These are phyloP conservation scores for Boletus edulis DNA, from an alignment of 768 basidiomycete species.

Conservation along the genomic window DNA sequence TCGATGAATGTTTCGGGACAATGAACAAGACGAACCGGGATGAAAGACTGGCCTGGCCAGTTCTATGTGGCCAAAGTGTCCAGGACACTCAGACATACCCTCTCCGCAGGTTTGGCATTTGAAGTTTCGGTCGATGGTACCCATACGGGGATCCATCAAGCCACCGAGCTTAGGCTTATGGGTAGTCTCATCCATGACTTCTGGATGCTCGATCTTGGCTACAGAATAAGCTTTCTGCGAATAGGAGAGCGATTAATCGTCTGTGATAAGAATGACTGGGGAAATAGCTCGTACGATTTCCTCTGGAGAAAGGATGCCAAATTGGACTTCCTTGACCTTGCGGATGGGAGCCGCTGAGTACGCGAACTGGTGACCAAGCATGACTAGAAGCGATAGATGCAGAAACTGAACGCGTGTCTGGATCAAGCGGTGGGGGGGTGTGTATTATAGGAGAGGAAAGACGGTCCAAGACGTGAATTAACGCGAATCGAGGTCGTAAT, in stretches of 20 bases:
- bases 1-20: not conserved
- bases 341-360: slow-evolving; percentile 92
- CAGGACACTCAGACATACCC: slow-evolving; percentile 99
- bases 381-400: slow-evolving; percentile 31
- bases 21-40: slow-evolving; percentile 60
- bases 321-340: slow-evolving; percentile 97
- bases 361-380: slow-evolving; percentile 89
- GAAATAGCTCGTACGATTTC: slow-evolving; percentile 69
- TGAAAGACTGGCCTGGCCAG: slow-evolving; percentile 96
- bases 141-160: slow-evolving; percentile 97
- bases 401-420: slow-evolving; percentile 16
- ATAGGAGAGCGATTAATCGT: slow-evolving; percentile 16
- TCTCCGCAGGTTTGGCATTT: slow-evolving; percentile 99
- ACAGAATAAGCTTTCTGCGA: slow-evolving; percentile 96
- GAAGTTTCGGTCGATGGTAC: slow-evolving; percentile 95
- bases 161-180: slow-evolving; percentile 91
- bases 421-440: not conserved
- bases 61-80: slow-evolving; percentile 99
- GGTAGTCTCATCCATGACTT: slow-evolving; percentile 95
- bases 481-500: slow-evolving; percentile 23
- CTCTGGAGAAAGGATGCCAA: slow-evolving; percentile 97
- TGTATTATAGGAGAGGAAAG: not conserved
- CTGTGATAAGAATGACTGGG: not conserved
- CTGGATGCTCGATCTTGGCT: slow-evolving; percentile 97
- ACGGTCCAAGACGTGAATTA: slow-evolving; percentile 21